Evolutionary conservation across 2,329 filamentous ascomycete species (phyloP).

Genomic region (Sporothrix pallida): DNA sequence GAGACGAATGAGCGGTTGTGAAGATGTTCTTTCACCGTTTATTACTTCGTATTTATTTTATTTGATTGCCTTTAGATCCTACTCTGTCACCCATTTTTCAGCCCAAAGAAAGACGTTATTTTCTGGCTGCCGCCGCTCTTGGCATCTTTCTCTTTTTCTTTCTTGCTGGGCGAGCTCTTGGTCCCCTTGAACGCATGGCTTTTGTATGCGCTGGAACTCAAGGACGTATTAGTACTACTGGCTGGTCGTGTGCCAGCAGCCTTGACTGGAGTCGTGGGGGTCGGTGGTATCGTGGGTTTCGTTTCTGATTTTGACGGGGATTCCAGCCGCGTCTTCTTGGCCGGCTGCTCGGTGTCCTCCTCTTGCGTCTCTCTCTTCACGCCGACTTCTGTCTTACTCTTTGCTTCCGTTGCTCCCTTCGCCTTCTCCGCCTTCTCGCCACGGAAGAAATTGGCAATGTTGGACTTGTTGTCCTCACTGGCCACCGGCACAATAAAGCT

Average conservation of each 20-base stretch:
- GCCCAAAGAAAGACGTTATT: constrained; percentile 34
- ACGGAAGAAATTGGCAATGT: constrained; percentile 92
- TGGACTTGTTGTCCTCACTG: constrained; percentile 86
- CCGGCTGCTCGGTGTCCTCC: neutral
- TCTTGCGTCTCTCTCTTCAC: neutral
- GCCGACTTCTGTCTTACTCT: neutral
- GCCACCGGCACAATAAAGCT: constrained; percentile 81
- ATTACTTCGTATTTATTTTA: no score
- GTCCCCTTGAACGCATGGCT: neutral
- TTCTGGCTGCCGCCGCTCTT: constrained; percentile 27
- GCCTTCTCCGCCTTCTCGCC: constrained; percentile 47
- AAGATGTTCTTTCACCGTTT: neutral
- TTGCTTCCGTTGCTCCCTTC: neutral
- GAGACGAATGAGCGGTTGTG: neutral
- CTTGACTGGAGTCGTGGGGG: constrained; percentile 8
- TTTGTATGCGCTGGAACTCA: no score
- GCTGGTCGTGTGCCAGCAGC: neutral
- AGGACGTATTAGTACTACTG: neutral
- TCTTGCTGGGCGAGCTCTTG: constrained; percentile 6
- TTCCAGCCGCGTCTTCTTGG: neutral
- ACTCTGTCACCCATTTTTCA: neutral
- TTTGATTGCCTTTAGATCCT: neutral
- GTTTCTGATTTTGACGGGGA: neutral
- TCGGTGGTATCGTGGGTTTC: neutral
- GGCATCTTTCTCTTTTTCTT: neutral